Evolutionary conservation across 768 basidiomycete species (phyloP), one percentile per base, ranked within the genome.

Genomic region (Amanita thiersii): DNA sequence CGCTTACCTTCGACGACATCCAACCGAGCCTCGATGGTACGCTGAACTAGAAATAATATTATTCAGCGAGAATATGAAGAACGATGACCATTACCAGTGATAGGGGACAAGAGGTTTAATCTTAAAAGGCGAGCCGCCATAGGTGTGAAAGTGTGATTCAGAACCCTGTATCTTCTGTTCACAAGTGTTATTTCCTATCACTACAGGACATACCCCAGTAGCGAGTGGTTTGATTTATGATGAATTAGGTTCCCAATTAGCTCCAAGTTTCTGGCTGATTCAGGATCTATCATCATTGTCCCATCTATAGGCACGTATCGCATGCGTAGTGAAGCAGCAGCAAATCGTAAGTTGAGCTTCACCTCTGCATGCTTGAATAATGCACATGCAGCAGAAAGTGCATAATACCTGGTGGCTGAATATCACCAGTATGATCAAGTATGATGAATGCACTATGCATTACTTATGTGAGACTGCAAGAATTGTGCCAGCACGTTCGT

Each of bases 261-360:
- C 55, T 99, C 96, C 4, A 99, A 72, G 56, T 94, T 92, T 30
- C 75, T 75, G 2, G 80, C 87, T 0, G 86, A 91, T 47, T 92
- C 92, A 0, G 80, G 72, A 54, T 98, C 96, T 48, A 99, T 85
- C 73, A 96, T 74, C 85, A 97, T 87, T 0, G 89, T 93, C 0
- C 93, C 93, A 56, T 93, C 87, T 0, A 86, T 79, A 1, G 86
- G 77, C 1, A 76, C 66, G 52, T 85, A 92, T 15, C 77, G 70
- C 41, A 91, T 87, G 24, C 79, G 72, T 17, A 91, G 65, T 6
- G 88, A 88, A 3, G 63, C 67, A 0, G 72, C 58, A 1, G 86
- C 71, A 56, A 86, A 97, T 10, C 78, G 73, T 0, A 73, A 76
- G 48, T 86, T 84, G 39, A 85, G 60, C 37, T 75, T 73, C 2